Percentiles rank a stretch among this genome's conserved stretches.
These are phyloP conservation scores for Rhizopogon vinicolor DNA, from an alignment of 768 basidiomycete species.

Conservation along the genomic window DNA sequence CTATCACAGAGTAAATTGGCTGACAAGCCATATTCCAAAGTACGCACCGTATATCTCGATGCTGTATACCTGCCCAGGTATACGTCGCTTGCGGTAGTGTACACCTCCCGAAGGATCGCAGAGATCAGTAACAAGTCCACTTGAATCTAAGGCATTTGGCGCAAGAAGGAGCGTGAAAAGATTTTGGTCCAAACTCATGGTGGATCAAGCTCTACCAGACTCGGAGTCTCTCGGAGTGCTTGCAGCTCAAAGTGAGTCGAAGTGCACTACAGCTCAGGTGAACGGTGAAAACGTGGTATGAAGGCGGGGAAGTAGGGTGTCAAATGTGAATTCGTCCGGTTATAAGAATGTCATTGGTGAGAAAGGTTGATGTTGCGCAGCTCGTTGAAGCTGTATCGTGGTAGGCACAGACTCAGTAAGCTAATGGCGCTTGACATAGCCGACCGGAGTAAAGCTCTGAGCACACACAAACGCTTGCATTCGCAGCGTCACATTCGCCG, in stretches of 20 bases:
- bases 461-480: no score
- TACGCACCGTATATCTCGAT: slow-evolving; percentile 63
- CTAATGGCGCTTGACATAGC: no score
- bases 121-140: slow-evolving; percentile 55
- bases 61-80: slow-evolving; percentile 51
- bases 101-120: slow-evolving; percentile 56
- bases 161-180: slow-evolving; percentile 74
- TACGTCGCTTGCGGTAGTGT: slow-evolving; percentile 71
- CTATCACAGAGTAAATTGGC: slow-evolving; percentile 30
- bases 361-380: not conserved
- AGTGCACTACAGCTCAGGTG: not conserved
- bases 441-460: no score
- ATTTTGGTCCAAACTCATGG: slow-evolving; percentile 83
- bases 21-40: not conserved
- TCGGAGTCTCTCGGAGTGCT: no score
- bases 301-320: not conserved
- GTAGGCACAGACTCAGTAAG: no score
- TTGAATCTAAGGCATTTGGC: slow-evolving; percentile 52
- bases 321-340: not conserved
- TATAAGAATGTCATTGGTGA: not conserved
- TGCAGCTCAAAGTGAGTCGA: not conserved
- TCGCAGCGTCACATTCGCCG: no score
- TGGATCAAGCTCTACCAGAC: slow-evolving; percentile 1
- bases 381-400: not conserved
- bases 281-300: not conserved